Evolutionary conservation across 306 rosid genomes (phyloP), one percentile per base, ranked within the genome.

Genomic region (Senna tora): DNA sequence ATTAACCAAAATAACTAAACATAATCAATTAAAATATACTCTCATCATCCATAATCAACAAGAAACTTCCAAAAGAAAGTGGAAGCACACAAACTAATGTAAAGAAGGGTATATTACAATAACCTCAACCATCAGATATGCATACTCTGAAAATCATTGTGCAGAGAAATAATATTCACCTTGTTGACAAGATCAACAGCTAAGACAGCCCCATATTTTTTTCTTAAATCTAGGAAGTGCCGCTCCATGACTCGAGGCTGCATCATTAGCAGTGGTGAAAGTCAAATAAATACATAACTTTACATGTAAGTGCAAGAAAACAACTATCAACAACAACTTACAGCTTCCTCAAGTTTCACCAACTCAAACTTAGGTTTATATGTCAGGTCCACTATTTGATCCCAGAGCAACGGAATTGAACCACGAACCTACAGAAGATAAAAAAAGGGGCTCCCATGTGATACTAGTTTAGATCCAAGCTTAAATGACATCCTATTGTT

Each of bases 181-280:
- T 45, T 74, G 83, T 91, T 91, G 65, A 91, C 81, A 79, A 91
- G 91, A 85, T 91, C 91, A 72, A 91, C 78, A 67, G 88, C 97
- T 22, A 91, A 71, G 49, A 91, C 97, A 75, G 84, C 78, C 59
- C 97, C 96, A 82, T 91, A 91, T 71, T 85, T 89, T 79, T 91
- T 91, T 73, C 93, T 91, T 77, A 91, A 85, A 77, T 91, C 97
- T 71, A 91, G 83, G 75, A 91, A 79, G 86, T 91, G 97, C 17
- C 93, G 86, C 79, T 91, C 97, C 11, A 74, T 86, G 50, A 91
- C 85, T 67, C 77, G 85, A 59, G 96, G 82, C 97, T 91, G 88
- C 81, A 77, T 55, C 51, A 73, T 61, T 67, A 62, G 67, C 28
- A 78, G 65, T 36, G 68, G 20, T 75, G 39, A 69, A 32, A 77